A percentile compares a stretch with the other conserved stretches of the same genome.
phyloP scores from a whole-genome alignment of 2,329 filamentous ascomycete species.

The Boeremia exigua region DNA sequence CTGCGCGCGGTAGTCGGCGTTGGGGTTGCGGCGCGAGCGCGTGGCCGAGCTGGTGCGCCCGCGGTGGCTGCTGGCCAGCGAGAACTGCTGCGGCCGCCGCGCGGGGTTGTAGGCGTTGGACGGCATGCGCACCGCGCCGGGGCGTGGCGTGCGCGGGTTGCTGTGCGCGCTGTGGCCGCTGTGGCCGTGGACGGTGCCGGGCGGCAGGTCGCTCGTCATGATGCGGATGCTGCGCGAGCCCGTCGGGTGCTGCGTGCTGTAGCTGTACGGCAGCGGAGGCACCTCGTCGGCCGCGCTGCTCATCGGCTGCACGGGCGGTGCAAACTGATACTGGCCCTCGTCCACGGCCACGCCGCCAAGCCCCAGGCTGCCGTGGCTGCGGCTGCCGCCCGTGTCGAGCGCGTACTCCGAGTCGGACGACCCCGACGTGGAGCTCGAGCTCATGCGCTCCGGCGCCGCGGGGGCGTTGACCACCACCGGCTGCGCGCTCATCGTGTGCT shows the following conservation, averaged over 20 bases:
- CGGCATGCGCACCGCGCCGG: constrained; percentile 53
- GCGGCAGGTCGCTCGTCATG: constrained; percentile 36
- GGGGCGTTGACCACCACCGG: constrained; percentile 42
- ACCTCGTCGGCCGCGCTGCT: constrained; percentile 20
- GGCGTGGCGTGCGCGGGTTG: constrained; percentile 41
- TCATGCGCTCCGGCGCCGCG: constrained; percentile 18
- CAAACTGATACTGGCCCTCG: constrained; percentile 47
- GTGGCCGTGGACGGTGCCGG: constrained; percentile 28
- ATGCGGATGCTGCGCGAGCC: constrained; percentile 34
- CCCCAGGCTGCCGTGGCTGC: background rate
- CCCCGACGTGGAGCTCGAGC: constrained; percentile 15
- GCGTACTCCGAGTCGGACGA: constrained; percentile 49
- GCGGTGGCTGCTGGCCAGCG: constrained; percentile 52
- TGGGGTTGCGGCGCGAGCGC: constrained; percentile 66
- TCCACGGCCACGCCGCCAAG: constrained; percentile 52
- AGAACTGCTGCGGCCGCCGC: constrained; percentile 56
- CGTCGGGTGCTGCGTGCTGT: constrained; percentile 35
- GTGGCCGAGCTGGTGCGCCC: constrained; percentile 64
- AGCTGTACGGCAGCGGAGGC: constrained; percentile 20
- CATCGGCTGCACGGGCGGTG: constrained; percentile 46
- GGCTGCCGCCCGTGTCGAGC: constrained; percentile 33
- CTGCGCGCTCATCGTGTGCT: constrained; percentile 33
- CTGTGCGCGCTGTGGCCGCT: background rate
- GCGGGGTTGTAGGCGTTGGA: constrained; percentile 59
- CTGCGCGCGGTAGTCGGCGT: constrained; percentile 79